Base-by-base conservation (phyloP, 2,329 filamentous ascomycete genomes). In the Botrytis paeoniae region DNA sequence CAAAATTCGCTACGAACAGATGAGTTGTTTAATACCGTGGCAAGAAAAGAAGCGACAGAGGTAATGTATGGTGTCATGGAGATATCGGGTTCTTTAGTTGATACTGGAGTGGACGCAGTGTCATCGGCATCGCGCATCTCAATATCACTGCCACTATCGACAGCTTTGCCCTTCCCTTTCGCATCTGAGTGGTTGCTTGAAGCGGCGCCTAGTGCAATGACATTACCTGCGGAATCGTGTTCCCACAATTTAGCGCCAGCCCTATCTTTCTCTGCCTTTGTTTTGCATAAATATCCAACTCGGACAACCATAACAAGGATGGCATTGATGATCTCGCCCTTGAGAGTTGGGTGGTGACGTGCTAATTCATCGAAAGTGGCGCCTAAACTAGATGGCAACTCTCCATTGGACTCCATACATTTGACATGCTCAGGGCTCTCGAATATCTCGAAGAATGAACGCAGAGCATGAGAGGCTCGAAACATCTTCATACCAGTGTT, bases 361-460 rank as follows among this genome's bases (percentile, higher is more conserved):
- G 95, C 92, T 74, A 99, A 87, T 82, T 99, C 96, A 81, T 99
- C 96, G 79, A 99, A 98, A 59, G 91, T 92, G 39, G 88, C 89
- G 18, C 96, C 96, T 68, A 99, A 87, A 57, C 89, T 89, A 43
- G 88, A 88, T 16, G 95, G 88, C 73, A 97, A 86, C 51, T 91
- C 89, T 8, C 87, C 85, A 76, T 97, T 95, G 54, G 86, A 85
- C 75, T 93, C 90, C 86, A 99, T 90, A 75, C 91, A 92, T 78
- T 92, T 93, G 73, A 99, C 90, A 82, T 99, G 97, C 25, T 90
- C 88, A 3, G 94, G 91, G 77, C 94, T 98, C 82, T 98, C 93
- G 77, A 99, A 99, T n/a, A 98, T 94, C 80, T 98, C 93, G 76
- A 99, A 92, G 81, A 95, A 98, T 77, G 90, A 93, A 73, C 95